These are phyloP conservation scores for Diospyros kaki DNA, from an alignment of 148 eudicot species.

Conservation along the genomic window DNA sequence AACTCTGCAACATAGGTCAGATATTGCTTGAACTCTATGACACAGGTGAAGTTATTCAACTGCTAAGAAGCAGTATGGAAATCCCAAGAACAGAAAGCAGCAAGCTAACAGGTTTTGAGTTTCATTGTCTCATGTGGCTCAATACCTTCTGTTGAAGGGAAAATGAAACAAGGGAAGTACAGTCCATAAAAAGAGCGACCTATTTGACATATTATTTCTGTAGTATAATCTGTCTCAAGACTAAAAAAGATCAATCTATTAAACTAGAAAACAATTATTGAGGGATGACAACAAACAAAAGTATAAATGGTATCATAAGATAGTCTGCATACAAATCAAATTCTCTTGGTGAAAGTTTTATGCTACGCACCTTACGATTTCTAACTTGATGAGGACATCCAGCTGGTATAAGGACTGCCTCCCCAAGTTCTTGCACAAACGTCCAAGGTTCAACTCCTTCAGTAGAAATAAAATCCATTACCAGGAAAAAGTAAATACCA, in stretches of 20 bases:
- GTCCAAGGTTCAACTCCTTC: slow-evolving; percentile 37
- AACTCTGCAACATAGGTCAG: not conserved
- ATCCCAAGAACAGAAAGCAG: not conserved
- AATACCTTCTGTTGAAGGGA: not conserved
- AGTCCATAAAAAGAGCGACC: not conserved
- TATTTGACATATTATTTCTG: not conserved
- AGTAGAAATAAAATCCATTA: not conserved
- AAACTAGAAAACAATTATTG: not conserved
- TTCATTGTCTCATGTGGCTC: not conserved
- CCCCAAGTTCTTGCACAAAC: slow-evolving; percentile 32
- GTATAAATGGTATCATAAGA: too few relatives aligned
- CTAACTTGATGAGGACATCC: slow-evolving; percentile 34
- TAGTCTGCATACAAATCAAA: not conserved
- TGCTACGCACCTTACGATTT: slow-evolving; percentile 18
- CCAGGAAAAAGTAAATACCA: not conserved
- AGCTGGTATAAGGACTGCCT: slow-evolving; percentile 28
- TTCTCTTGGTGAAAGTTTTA: not conserved
- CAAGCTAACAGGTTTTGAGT: not conserved
- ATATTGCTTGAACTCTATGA: not conserved
- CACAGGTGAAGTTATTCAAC: not conserved
- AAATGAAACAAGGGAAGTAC: not conserved
- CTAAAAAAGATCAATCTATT: not conserved
- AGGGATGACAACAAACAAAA: too few relatives aligned
- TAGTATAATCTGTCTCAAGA: not conserved
- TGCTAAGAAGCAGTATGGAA: not conserved